Conservation (phyloP, 2,329 filamentous ascomycete genomes). For the Aureobasidium sp. region DNA sequence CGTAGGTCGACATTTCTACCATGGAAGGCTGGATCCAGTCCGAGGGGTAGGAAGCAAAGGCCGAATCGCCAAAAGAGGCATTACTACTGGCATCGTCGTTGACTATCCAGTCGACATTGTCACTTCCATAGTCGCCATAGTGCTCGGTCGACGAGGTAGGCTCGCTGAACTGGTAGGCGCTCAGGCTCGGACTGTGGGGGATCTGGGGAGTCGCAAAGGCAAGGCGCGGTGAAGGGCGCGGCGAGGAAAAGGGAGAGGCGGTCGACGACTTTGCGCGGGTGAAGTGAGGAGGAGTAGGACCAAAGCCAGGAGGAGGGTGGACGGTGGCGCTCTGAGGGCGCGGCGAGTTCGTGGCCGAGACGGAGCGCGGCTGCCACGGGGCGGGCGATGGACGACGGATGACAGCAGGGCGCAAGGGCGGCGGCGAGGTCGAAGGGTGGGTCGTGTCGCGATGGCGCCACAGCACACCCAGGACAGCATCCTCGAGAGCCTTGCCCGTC, state of each 20-base stretch:
- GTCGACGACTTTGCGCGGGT: conserved; percentile 67
- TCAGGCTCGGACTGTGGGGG: conserved; percentile 87
- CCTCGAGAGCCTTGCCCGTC: conserved; percentile 71
- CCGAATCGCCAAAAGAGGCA: conserved; percentile 67
- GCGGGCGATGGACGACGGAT: conserved; percentile 87
- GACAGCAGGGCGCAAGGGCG: conserved; percentile 79
- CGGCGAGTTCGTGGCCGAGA: conserved; percentile 76
- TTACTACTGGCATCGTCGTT: conserved; percentile 74
- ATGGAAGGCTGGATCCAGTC: conserved; percentile 66
- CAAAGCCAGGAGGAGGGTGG: conserved; percentile 75
- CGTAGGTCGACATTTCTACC: conserved; percentile 93
- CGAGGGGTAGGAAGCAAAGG: conserved; percentile 54
- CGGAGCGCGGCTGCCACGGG: conserved; percentile 74
- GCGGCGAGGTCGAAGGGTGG: conserved; percentile 61
- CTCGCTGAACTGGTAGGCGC: conserved; percentile 93
- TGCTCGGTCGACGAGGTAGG: conserved; percentile 73
- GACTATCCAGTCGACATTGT: conserved; percentile 95
- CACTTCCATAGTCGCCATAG: conserved; percentile 83
- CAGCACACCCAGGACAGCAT: conserved; percentile 81
- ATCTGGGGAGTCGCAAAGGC: conserved; percentile 84
- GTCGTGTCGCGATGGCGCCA: conserved; percentile 71
- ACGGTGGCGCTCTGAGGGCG: conserved; percentile 69
- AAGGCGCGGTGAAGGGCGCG: conserved; percentile 83
- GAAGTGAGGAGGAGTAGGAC: conserved; percentile 64
- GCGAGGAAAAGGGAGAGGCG: conserved; percentile 87